Percentiles rank a stretch among this genome's conserved stretches.
phyloP scores from a whole-genome alignment of 352 stramenopile genomes.

The Phytophthora pluvialis region DNA sequence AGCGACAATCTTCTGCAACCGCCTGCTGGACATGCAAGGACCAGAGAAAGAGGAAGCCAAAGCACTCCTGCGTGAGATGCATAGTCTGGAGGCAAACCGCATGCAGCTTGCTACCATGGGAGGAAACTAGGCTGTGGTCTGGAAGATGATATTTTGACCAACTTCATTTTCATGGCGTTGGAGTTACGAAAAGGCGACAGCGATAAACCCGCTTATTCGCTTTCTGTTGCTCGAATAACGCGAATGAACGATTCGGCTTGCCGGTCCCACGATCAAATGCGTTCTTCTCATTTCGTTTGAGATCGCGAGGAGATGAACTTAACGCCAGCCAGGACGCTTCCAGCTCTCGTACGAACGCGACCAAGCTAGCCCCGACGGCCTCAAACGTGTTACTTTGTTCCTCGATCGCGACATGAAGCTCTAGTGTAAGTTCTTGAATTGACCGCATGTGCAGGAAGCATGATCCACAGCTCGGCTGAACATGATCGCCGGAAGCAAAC shows the following conservation, averaged over 20 bases:
- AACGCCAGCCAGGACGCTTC: conserved; percentile 28
- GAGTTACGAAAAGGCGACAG: conserved; percentile 23
- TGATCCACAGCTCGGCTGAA: conserved; percentile 1
- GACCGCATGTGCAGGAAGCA: conserved; percentile 32
- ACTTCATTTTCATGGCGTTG: conserved; percentile 10
- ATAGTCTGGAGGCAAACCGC: conserved; percentile 58
- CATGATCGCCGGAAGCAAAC: background rate
- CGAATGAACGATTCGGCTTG: conserved; percentile 25
- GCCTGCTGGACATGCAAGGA: conserved; percentile 76
- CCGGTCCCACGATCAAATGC: background rate
- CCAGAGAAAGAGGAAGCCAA: conserved; percentile 88
- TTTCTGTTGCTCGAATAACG: conserved; percentile 31
- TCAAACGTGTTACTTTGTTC: conserved; percentile 8
- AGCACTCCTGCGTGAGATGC: conserved; percentile 78
- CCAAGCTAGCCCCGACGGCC: background rate
- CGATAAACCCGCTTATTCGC: conserved; percentile 31
- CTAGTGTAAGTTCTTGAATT: conserved; percentile 30
- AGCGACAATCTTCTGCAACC: conserved; percentile 78
- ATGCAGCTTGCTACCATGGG: conserved; percentile 13
- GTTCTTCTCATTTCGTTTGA: conserved; percentile 4
- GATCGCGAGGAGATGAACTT: conserved; percentile 4
- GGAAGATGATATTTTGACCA: background rate
- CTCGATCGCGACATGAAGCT: conserved; percentile 24
- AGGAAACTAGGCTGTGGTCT: conserved; percentile 1
- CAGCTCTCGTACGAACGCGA: conserved; percentile 24